These are phyloP conservation scores for Zalerion maritima DNA, from an alignment of 495 filamentous ascomycete genomes.

Conservation along the genomic window DNA sequence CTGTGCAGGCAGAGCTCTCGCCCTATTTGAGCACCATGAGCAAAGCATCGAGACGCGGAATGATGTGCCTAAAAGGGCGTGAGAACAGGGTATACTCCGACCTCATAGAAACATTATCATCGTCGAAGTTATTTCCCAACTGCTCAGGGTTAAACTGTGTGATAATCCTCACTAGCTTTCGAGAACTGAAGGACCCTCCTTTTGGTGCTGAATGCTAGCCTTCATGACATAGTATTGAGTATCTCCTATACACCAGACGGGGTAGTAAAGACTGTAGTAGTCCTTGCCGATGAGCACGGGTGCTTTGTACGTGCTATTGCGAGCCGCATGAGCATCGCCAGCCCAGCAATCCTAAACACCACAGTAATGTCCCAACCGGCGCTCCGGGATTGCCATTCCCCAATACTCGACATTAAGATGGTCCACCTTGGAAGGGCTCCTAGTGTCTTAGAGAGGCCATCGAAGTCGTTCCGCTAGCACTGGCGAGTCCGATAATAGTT, in stretches of 20 bases:
- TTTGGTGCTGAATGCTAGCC: slow-evolving; percentile 15
- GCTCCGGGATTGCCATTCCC: slow-evolving; percentile 35
- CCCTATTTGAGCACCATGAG: slow-evolving; percentile 48
- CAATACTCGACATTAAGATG: slow-evolving; percentile 49
- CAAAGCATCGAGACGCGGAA: slow-evolving; percentile 39
- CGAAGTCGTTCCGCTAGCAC: slow-evolving; percentile 34
- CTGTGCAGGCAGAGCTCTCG: slow-evolving; percentile 29
- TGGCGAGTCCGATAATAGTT: slow-evolving; percentile 39
- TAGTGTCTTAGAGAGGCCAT: slow-evolving; percentile 38
- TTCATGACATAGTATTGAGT: slow-evolving; percentile 45
- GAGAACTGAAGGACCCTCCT: background rate
- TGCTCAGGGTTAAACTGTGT: slow-evolving; percentile 42
- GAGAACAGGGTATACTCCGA: slow-evolving; percentile 14
- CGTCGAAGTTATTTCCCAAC: slow-evolving; percentile 35
- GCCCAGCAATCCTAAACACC: slow-evolving; percentile 4
- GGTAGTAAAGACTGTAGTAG: slow-evolving; percentile 44
- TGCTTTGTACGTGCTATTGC: slow-evolving; percentile 44
- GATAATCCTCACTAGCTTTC: background rate
- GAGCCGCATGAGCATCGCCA: background rate
- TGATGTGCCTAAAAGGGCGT: slow-evolving; percentile 20
- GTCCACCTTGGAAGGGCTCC: slow-evolving; percentile 32
- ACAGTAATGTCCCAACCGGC: slow-evolving; percentile 15
- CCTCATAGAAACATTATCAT: background rate
- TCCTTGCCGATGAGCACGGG: slow-evolving; percentile 32
- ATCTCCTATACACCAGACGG: slow-evolving; percentile 47